These are phyloP conservation scores for Yamadazyma epiphylla DNA, from an alignment of 1,139 yeast genomes.

Conservation along the genomic window DNA sequence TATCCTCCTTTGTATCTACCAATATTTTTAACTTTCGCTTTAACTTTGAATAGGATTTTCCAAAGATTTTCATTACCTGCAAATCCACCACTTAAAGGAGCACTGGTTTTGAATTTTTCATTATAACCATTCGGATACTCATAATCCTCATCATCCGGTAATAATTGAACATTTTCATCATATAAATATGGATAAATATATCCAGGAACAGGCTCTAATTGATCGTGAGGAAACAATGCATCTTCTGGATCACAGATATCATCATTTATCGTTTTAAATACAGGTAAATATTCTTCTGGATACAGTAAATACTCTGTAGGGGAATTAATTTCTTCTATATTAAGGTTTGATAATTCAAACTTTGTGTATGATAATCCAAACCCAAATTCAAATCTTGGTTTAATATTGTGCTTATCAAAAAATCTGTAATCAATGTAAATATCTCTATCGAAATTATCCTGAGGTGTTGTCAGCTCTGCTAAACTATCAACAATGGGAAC, in stretches of 20 bases:
- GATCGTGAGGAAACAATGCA: conserved; percentile 54
- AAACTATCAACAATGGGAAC: conserved; percentile 44
- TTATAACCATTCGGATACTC: conserved; percentile 53
- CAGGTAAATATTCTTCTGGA: conserved; percentile 46
- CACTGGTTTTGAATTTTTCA: conserved; percentile 32
- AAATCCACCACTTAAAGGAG: conserved; percentile 51
- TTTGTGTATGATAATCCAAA: conserved; percentile 56
- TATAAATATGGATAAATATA: conserved; percentile 49
- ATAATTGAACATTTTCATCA: conserved; percentile 39
- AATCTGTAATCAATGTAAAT: conserved; percentile 52
- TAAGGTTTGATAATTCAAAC: conserved; percentile 38
- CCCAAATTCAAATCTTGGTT: conserved; percentile 61
- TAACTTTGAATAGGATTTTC: conserved; percentile 46
- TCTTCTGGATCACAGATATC: conserved; percentile 55
- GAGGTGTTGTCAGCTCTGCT: conserved; percentile 38
- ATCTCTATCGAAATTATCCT: conserved; percentile 48
- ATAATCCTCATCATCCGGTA: conserved; percentile 36
- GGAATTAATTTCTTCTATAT: conserved; percentile 36
- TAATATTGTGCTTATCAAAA: conserved; percentile 53
- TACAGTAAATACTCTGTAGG: conserved; percentile 49
- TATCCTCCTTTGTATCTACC: conserved; percentile 51
- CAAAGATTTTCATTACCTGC: conserved; percentile 49
- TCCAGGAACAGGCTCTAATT: conserved; percentile 50
- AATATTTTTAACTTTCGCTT: conserved; percentile 45
- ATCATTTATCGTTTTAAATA: conserved; percentile 36